phyloP scores from a whole-genome alignment of 768 basidiomycete species.

The Asterophora parasitica region DNA sequence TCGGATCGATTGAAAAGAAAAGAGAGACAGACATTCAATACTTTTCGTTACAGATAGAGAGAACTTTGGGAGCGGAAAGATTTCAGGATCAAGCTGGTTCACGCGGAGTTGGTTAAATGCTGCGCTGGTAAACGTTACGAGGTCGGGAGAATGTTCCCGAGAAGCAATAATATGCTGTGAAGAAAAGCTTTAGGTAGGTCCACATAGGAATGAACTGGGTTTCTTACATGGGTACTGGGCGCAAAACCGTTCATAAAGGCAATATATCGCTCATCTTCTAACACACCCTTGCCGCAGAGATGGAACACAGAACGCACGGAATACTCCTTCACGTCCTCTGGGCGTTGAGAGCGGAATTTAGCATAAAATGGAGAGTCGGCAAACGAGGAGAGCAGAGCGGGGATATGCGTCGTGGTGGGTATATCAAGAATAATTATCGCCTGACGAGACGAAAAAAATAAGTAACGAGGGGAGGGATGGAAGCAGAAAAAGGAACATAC shows the following conservation, averaged over 20 bases:
- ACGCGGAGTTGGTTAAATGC: conserved; percentile 71
- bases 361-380: conserved; percentile 42
- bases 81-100: conserved; percentile 59
- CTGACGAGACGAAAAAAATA: conserved; percentile 25
- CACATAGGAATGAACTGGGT: neutral
- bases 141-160: conserved; percentile 53
- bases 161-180: conserved; percentile 74
- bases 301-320: conserved; percentile 60
- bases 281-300: conserved; percentile 62
- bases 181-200: neutral
- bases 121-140: conserved; percentile 69
- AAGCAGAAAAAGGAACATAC: conserved; percentile 20
- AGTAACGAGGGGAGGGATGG: neutral
- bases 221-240: conserved; percentile 53
- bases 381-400: conserved; percentile 45
- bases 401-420: conserved; percentile 55
- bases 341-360: conserved; percentile 39
- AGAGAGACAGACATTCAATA: conserved; percentile 28
- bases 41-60: conserved; percentile 34
- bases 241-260: conserved; percentile 70
- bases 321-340: conserved; percentile 36
- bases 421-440: conserved; percentile 69
- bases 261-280: conserved; percentile 66
- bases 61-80: conserved; percentile 70
- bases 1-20: neutral